A percentile compares a stretch with the other conserved stretches of the same genome.
Conservation (phyloP, 2,329 filamentous ascomycete genomes). For the Bipolaris victoriae region DNA sequence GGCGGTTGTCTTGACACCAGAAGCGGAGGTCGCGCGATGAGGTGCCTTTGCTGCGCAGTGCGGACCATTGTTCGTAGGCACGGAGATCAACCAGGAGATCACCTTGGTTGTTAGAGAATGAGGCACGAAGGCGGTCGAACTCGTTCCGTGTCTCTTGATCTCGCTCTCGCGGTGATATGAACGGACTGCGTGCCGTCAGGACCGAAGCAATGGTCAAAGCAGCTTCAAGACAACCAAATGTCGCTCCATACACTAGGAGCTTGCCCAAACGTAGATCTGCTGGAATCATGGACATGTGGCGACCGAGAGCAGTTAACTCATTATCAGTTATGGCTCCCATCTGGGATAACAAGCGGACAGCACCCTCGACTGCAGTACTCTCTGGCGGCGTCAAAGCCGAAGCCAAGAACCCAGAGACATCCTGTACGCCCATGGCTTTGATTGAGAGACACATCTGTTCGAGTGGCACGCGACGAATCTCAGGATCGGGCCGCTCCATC, state of each 20-base stretch:
- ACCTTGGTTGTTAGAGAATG: slow-evolving; percentile 78
- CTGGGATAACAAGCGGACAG: slow-evolving; percentile 75
- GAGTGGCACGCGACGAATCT: slow-evolving; percentile 89
- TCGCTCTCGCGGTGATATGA: slow-evolving; percentile 81
- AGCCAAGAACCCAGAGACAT: slow-evolving; percentile 80
- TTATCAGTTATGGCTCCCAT: slow-evolving; percentile 90
- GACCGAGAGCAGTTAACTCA: slow-evolving; percentile 86
- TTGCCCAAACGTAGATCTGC: slow-evolving; percentile 93
- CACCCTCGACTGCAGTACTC: slow-evolving; percentile 82
- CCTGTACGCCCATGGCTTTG: slow-evolving; percentile 87
- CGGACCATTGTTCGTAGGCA: slow-evolving; percentile 82
- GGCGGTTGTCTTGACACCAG: slow-evolving; percentile 86
- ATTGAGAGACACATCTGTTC: slow-evolving; percentile 95
- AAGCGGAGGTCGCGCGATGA: slow-evolving; percentile 67
- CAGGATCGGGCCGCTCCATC: slow-evolving; percentile 92
- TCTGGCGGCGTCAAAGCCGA: slow-evolving; percentile 90
- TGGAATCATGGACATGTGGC: slow-evolving; percentile 93
- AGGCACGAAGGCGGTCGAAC: slow-evolving; percentile 75
- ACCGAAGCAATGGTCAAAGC: slow-evolving; percentile 90
- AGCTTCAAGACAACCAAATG: slow-evolving; percentile 90
- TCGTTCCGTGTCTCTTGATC: slow-evolving; percentile 84
- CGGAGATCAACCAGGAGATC: slow-evolving; percentile 87
- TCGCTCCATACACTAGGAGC: slow-evolving; percentile 91
- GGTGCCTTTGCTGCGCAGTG: slow-evolving; percentile 63
- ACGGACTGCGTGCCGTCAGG: slow-evolving; percentile 86